phyloP scores from a whole-genome alignment of 2,329 filamentous ascomycete genomes.

The Trichoderma atrobrunneum region DNA sequence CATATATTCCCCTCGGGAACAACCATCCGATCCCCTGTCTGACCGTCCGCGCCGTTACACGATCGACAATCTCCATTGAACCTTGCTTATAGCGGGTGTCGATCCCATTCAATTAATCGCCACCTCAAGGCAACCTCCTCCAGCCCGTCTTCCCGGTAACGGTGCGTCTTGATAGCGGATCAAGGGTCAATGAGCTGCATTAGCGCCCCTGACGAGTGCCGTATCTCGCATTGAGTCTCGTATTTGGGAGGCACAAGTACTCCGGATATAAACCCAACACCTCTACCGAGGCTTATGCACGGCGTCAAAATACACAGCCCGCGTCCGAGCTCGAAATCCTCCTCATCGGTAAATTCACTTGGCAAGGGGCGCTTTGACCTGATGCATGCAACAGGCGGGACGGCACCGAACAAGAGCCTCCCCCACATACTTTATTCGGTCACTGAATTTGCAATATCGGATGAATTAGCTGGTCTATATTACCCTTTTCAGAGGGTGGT shows the following conservation, averaged over 20 bases:
- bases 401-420: background rate
- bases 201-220: background rate
- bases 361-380: background rate
- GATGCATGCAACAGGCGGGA: background rate
- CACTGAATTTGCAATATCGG: background rate
- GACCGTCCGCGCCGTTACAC: background rate
- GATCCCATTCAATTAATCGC: constrained; percentile 18
- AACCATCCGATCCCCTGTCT: background rate
- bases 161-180: background rate
- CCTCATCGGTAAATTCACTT: background rate
- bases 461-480: background rate
- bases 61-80: background rate
- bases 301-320: background rate
- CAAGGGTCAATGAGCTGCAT: background rate
- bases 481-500: background rate
- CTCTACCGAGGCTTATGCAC: background rate
- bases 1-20: background rate
- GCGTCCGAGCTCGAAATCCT: background rate
- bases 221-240: background rate
- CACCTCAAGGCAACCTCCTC: background rate
- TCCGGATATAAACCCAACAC: background rate
- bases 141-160: background rate
- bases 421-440: background rate
- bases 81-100: background rate
- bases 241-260: background rate